Base-by-base conservation (phyloP, 2,329 filamentous ascomycete species). In the Pyrenophora seminiperda region DNA sequence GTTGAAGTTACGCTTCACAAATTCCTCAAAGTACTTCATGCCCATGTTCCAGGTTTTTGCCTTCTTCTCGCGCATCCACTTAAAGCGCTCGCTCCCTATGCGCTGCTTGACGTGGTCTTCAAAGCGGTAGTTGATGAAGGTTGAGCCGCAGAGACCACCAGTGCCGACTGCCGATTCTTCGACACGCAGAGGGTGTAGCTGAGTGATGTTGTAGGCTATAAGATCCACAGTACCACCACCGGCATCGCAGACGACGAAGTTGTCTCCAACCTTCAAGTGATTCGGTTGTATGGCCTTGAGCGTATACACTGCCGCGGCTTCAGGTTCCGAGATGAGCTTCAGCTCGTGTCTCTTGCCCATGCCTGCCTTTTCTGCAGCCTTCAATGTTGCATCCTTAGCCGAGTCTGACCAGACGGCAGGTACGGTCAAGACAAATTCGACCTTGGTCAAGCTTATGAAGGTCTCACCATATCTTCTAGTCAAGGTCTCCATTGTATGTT, bases 361-460 rank as follows among this genome's bases (percentile, higher is more conserved):
- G 3, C 89, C 90, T 0, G 89, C 90, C 50, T 85, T 78, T 74
- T 91, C 87, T 9, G 89, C 89, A 5, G 89, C 90, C 66, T 88
- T 83, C 40, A 91, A 73, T 2, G 89, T 93, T 5, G 88, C 89
- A 70, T 91, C 89, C 75, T 92, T 93, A n/a, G 89, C 90, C 0
- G 87, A 83, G 68, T 94, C 90, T 18, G 85, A 90, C 90, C 90
- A 94, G 6, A 93, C 88, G 6, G 90, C 90, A 6, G 90, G 90
- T 9, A 70, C 68, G 1, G 89, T 93, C 47, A 94, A 78, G 40
- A 93, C 88, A 62, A 90, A 92, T 54, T 92, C 85, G 31, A 91
- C 85, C 62, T 85, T 85, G 4, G 88, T 91, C 6, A 83, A 84
- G 5, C 82, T 81, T 84, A 92, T 90, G 64, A 93, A 92, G 0